Base-by-base conservation (phyloP, 2,329 filamentous ascomycete genomes). In the Colletotrichum sp. region DNA sequence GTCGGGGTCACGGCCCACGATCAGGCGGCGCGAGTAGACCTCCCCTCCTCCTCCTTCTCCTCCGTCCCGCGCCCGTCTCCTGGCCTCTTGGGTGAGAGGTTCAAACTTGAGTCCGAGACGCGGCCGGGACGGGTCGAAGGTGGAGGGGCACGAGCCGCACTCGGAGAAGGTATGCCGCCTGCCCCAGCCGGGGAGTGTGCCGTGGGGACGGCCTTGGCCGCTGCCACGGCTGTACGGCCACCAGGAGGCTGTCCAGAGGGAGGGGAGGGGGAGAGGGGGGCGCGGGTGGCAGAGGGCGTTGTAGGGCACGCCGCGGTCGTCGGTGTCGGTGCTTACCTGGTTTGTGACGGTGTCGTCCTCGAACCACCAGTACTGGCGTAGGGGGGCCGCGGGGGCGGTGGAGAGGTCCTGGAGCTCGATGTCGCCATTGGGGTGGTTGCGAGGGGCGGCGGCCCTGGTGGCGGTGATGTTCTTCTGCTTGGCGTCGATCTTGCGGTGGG, bases 351-450 rank as follows among this genome's bases (percentile, higher is more conserved):
- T 25, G 13, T 65, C 74, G 30, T 71, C 74, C n/a, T 56, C 68
- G 64, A 78, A 77, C 75, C 75, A 77, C 27, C 36, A 71, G 22
- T 32, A 55, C 12, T 67, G 34, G 56, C 58, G 65, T 10, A 52
- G 3, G n/a, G 43, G 43, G 39, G 18, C 9, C n/a, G n/a, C 43
- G 43, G 43, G 43, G 0, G 10, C 43, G 43, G n/a, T 52, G n/a
- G 43, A 52, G 43, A 52, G 43, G 12, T 58, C 16, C 28, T 72
- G 71, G 67, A 78, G 70, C 75, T 78, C 77, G 12, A 78, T 71
- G 28, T 77, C 71, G 30, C n/a, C 28, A n/a, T 52, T 52, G 18
- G 39, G 58, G 58, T n/a, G 13, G 30, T 15, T 30, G 58, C 58
- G 58, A 18, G 30, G 18, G 30, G 28, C 28, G 56, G 18, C 18